Conservation (phyloP, 805 yeast species). For the Lipomyces sp. region DNA sequence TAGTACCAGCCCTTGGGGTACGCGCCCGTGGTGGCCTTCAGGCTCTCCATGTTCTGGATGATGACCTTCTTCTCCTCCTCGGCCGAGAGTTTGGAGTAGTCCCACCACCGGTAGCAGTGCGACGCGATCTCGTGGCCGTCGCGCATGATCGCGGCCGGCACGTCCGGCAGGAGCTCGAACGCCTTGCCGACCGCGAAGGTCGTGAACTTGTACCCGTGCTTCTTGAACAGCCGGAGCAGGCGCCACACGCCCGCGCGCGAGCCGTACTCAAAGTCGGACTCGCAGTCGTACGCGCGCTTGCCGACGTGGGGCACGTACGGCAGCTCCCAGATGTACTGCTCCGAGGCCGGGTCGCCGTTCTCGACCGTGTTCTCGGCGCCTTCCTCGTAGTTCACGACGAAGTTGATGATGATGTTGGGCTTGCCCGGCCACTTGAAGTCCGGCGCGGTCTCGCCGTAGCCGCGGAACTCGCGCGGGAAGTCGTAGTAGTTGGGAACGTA, state of each 20-base stretch:
- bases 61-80: constrained; percentile 40
- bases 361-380: constrained; percentile 38
- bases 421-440: constrained; percentile 40
- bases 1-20: constrained; percentile 42
- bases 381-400: constrained; percentile 40
- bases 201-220: constrained; percentile 38
- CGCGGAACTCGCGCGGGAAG: constrained; percentile 35
- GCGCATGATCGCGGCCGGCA: constrained; percentile 39
- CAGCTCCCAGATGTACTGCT: constrained; percentile 32
- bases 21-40: constrained; percentile 38
- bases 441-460: constrained; percentile 37
- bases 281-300: constrained; percentile 36
- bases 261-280: constrained; percentile 40
- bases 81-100: constrained; percentile 35
- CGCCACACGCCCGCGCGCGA: constrained; percentile 40
- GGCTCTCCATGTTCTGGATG: constrained; percentile 34
- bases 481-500: constrained; percentile 28
- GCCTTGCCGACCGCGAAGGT: constrained; percentile 44
- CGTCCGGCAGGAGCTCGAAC: constrained; percentile 38
- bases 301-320: constrained; percentile 29
- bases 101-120: constrained; percentile 42
- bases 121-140: constrained; percentile 44
- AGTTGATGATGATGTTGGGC: constrained; percentile 37
- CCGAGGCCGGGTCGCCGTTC: constrained; percentile 37
- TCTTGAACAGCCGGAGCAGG: constrained; percentile 38